A percentile compares a stretch with the other conserved stretches of the same genome.
Conservation (phyloP, 2,329 filamentous ascomycete species). For the Leptographium flavum region DNA sequence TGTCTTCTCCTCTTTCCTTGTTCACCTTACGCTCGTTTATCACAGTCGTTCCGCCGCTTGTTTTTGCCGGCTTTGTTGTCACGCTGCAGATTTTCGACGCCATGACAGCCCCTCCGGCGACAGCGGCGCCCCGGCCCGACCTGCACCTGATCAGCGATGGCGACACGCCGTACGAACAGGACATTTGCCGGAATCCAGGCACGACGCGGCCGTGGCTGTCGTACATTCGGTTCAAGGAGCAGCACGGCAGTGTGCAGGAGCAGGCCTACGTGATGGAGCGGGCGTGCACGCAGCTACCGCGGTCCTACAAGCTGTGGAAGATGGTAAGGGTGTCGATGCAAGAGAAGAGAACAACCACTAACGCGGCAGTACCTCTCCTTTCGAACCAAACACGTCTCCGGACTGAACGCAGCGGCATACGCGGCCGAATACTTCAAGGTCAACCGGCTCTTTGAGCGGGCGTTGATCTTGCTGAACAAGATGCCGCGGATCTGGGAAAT, state of each 20-base stretch:
- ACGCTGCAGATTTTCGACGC: neutral
- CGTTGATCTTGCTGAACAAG: slow-evolving; percentile 88
- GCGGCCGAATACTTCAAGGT: slow-evolving; percentile 79
- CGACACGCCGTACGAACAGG: slow-evolving; percentile 92
- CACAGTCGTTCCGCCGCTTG: neutral
- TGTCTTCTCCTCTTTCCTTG: neutral
- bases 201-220: slow-evolving; percentile 90
- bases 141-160: slow-evolving; percentile 40
- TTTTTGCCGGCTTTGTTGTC: neutral
- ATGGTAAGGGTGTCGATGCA: slow-evolving; percentile 43
- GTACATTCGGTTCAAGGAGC: slow-evolving; percentile 82
- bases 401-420: slow-evolving; percentile 70
- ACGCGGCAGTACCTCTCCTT: slow-evolving; percentile 62
- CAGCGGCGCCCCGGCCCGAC: slow-evolving; percentile 2
- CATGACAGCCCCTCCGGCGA: neutral
- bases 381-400: slow-evolving; percentile 64
- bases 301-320: slow-evolving; percentile 98
- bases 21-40: neutral
- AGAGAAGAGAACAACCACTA: neutral
- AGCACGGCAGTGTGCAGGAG: slow-evolving; percentile 72
- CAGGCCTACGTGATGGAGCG: slow-evolving; percentile 81
- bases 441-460: slow-evolving; percentile 85
- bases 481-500: slow-evolving; percentile 99
- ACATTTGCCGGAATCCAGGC: slow-evolving; percentile 71
- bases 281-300: slow-evolving; percentile 75